phyloP scores from a whole-genome alignment of 345 rosid genomes.

The Eutrema japonicum region DNA sequence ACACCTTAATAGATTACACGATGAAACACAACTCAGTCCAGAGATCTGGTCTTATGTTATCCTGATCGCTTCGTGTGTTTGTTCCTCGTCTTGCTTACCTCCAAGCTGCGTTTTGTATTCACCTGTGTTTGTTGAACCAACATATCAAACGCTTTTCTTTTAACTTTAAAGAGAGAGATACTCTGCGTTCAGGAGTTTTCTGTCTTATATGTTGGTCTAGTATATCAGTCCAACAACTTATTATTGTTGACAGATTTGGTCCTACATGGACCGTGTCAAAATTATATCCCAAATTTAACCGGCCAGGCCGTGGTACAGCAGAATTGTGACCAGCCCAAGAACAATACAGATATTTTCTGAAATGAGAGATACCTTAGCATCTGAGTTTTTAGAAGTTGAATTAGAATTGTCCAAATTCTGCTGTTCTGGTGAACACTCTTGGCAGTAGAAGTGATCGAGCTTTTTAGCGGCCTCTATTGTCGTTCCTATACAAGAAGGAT shows the following conservation, averaged over 20 bases:
- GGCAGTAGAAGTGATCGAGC: conserved; percentile 86
- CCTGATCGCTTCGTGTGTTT: conserved; percentile 37
- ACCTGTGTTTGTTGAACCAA: conserved; percentile 32
- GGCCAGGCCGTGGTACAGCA: background rate
- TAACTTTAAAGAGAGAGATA: background rate
- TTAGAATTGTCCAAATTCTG: conserved; percentile 66
- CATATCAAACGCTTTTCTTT: background rate
- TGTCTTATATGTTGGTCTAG: background rate
- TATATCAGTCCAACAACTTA: background rate
- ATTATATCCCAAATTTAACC: background rate
- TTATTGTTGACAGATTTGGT: background rate
- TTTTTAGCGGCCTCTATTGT: conserved; percentile 78
- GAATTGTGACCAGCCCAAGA: background rate
- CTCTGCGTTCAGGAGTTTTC: background rate
- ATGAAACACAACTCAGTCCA: conserved; percentile 9
- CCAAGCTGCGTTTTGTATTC: conserved; percentile 33
- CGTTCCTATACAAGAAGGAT: conserved; percentile 95
- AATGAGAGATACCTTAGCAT: conserved; percentile 61
- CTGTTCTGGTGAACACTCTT: conserved; percentile 72
- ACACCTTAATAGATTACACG: conserved; percentile 19
- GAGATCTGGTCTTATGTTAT: conserved; percentile 11
- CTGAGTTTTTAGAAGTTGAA: conserved; percentile 53
- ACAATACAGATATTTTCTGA: background rate
- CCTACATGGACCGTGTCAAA: background rate
- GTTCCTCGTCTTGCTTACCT: conserved; percentile 30